phyloP scores from a whole-genome alignment of 1,284 basidiomycete genomes.

The Fereydounia khargensis region DNA sequence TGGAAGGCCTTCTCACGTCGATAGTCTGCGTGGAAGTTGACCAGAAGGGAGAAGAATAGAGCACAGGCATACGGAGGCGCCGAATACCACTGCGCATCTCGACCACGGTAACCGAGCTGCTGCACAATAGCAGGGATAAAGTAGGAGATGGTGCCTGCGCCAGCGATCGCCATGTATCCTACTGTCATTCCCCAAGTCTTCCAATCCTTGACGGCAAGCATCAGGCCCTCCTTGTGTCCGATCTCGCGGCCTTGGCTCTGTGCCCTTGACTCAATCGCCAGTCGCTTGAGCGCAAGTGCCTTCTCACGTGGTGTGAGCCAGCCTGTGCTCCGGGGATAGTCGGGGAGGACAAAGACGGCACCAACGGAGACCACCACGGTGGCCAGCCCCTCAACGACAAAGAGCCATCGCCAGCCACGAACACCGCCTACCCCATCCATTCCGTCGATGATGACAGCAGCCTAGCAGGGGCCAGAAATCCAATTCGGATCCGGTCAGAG shows the following conservation, averaged over 20 bases:
- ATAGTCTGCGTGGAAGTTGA: conserved; percentile 55
- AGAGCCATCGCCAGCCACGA: conserved; percentile 20
- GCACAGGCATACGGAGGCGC: conserved; percentile 18
- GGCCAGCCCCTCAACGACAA: conserved; percentile 13
- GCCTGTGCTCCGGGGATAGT: conserved; percentile 16
- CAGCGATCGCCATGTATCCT: conserved; percentile 58
- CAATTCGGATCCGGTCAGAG: background rate
- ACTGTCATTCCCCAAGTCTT: conserved; percentile 57
- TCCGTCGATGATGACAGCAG: conserved; percentile 1
- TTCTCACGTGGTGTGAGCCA: conserved; percentile 24
- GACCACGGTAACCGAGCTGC: conserved; percentile 39
- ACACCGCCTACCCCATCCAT: conserved; percentile 7
- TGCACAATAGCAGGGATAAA: conserved; percentile 45
- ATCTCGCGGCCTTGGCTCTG: conserved; percentile 5
- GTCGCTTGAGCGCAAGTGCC: conserved; percentile 6
- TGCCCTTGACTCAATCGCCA: conserved; percentile 7
- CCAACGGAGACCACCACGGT: conserved; percentile 11
- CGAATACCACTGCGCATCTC: conserved; percentile 16
- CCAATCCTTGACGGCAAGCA: conserved; percentile 58
- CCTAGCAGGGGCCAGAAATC: no score
- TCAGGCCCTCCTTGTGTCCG: conserved; percentile 57
- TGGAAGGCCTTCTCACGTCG: conserved; percentile 58
- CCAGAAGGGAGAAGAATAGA: conserved; percentile 7
- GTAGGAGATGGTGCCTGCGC: conserved; percentile 13
- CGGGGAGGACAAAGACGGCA: conserved; percentile 14